Evolutionary conservation across 257 asterid species (phyloP), one percentile per base, ranked within the genome.

Genomic region (Nicotiana benthamiana): DNA sequence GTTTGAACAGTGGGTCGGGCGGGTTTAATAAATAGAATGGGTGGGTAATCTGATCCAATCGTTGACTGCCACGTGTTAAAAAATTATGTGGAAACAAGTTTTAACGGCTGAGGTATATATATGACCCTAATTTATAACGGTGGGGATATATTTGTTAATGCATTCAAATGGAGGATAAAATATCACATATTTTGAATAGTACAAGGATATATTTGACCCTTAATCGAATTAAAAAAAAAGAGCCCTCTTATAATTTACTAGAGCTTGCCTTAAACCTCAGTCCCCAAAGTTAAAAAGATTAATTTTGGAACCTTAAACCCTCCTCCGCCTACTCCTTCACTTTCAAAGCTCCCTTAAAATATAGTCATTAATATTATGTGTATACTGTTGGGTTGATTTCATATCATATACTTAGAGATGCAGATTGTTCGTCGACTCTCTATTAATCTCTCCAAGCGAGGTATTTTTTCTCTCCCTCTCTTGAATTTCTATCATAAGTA

Each of bases 381-480:
- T 3, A 51, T 51, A 24, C 26, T 26, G 17, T 46, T 9, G 24
- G 20, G 61, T 74, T 46, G 59, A 13, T 72, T 5, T 3, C 13
- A 5, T 26, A 62, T 3, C 13, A 5, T 26, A 62, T 13, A 13
- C n/a, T 61, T 46, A 4, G 12, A 72, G 60, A 79, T 79, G 82
- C 67, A 79, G 75, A 40, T 79, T 66, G 75, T 12, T 46, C 75
- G 63, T 27, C 75, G 82, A 32, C 28, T 79, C 60, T 79, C 63
- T 20, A 4, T 24, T 18, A 60, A 56, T 54, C 26, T 62, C 16
- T 62, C 63, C 27, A 62, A 62, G 10, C 13, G 34, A 79, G 82
- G 82, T 79, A 26, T 79, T 26, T 16, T 61, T 52, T 13, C 0
- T 27, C 46, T 27, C 12, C 28, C 27, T 27, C 17, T n/a, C 18